Evolutionary conservation across 2,329 filamentous ascomycete genomes (phyloP).

Genomic region (Ilyonectria sp.): DNA sequence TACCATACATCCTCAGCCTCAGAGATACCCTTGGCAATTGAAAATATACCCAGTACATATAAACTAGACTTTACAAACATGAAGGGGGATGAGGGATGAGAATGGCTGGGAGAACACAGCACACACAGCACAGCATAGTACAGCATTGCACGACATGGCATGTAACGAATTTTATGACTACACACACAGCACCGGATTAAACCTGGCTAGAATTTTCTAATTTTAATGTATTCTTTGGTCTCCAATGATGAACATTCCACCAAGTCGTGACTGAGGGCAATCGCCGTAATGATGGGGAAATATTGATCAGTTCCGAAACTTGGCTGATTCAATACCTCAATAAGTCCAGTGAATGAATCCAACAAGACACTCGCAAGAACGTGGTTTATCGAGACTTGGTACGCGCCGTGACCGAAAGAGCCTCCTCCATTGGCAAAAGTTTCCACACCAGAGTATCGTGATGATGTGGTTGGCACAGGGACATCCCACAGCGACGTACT

Average conservation of each 20-base stretch:
- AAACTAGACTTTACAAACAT: slow-evolving; percentile 17
- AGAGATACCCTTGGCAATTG: slow-evolving; percentile 50
- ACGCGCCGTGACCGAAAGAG: no score
- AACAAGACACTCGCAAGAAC: no score
- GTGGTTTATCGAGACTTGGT: no score
- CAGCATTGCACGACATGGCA: slow-evolving; percentile 29
- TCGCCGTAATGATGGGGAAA: no score
- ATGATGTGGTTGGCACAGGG: no score
- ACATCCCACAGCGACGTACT: no score
- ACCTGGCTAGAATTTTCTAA: slow-evolving; percentile 40
- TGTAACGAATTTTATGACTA: slow-evolving; percentile 37
- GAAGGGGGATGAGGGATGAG: neutral
- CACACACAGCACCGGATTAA: slow-evolving; percentile 21
- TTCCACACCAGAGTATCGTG: no score
- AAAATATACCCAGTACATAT: slow-evolving; percentile 29
- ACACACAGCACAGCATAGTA: slow-evolving; percentile 17
- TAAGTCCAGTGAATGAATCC: no score
- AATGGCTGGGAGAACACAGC: slow-evolving; percentile 13
- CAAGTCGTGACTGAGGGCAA: no score
- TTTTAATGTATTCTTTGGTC: slow-evolving; percentile 37
- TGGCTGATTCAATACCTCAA: no score
- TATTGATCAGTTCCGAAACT: no score
- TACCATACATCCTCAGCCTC: slow-evolving; percentile 58
- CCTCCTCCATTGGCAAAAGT: no score
- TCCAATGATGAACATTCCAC: neutral